Evolutionary conservation across 2,329 filamentous ascomycete species (phyloP).

Genomic region (Penicillium sp.): DNA sequence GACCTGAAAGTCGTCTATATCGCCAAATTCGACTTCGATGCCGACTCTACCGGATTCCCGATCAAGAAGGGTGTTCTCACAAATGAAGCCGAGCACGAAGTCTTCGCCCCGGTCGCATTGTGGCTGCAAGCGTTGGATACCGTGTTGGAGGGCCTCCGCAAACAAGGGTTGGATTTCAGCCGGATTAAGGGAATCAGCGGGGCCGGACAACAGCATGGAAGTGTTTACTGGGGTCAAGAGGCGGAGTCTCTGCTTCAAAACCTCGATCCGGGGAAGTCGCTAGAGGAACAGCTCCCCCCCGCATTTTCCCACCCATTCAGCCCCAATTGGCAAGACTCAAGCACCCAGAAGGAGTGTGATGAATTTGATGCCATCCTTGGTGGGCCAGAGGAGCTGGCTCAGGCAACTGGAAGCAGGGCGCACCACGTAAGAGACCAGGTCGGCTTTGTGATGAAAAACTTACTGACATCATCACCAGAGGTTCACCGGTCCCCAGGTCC

Average conservation of each 20-base stretch:
- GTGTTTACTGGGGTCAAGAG: constrained; percentile 81
- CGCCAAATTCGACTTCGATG: constrained; percentile 94
- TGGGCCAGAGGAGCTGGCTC: constrained; percentile 66
- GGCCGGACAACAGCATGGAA: constrained; percentile 96
- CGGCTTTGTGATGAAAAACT: neutral
- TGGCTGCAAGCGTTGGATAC: constrained; percentile 93
- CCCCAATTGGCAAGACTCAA: constrained; percentile 98
- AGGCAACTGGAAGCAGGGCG: constrained; percentile 84
- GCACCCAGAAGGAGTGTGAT: constrained; percentile 89
- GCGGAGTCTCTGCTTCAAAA: constrained; percentile 65
- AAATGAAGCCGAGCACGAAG: constrained; percentile 79
- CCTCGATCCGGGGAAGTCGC: constrained; percentile 60
- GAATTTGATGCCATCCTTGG: constrained; percentile 76
- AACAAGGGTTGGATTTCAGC: constrained; percentile 69
- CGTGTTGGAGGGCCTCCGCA: constrained; percentile 71
- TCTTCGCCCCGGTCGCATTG: constrained; percentile 89
- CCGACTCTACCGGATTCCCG: constrained; percentile 74
- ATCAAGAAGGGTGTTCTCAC: constrained; percentile 85
- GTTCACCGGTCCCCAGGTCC: constrained; percentile 96
- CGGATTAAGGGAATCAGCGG: constrained; percentile 81
- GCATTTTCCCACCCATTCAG: constrained; percentile 83
- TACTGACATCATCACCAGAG: constrained; percentile 53
- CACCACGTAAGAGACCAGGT: constrained; percentile 71
- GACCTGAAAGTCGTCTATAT: constrained; percentile 77
- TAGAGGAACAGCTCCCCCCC: constrained; percentile 70